Conservation (phyloP, 2,329 filamentous ascomycete genomes). For the Apiospora koreana region DNA sequence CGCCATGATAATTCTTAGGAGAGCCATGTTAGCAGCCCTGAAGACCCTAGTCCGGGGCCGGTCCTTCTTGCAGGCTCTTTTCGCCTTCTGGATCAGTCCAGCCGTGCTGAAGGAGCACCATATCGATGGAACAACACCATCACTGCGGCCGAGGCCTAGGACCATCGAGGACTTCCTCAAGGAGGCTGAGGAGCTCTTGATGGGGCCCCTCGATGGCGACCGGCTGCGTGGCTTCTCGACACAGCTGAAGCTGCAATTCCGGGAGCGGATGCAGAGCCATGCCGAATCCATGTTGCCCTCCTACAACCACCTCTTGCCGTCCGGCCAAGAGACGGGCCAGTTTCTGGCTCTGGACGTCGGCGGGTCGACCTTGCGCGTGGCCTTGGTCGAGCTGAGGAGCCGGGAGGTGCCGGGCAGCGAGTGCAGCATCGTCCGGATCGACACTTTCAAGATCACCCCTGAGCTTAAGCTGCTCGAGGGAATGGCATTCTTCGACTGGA, state of each 20-base stretch:
- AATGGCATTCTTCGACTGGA: conserved; percentile 67
- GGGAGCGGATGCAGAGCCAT: conserved; percentile 52
- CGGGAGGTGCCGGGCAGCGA: conserved; percentile 40
- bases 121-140: conserved; percentile 13
- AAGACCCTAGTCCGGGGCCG: conserved; percentile 61
- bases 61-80: conserved; percentile 57
- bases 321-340: conserved; percentile 58
- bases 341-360: conserved; percentile 69
- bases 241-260: conserved; percentile 56
- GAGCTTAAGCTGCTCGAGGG: conserved; percentile 59
- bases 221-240: conserved; percentile 48
- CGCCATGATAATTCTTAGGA: conserved; percentile 59
- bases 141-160: conserved; percentile 8
- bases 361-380: conserved; percentile 67
- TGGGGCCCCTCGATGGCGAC: conserved; percentile 48
- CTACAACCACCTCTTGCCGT: conserved; percentile 64
- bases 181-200: conserved; percentile 55
- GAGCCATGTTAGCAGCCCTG: conserved; percentile 55
- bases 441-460: conserved; percentile 57
- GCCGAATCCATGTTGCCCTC: conserved; percentile 65
- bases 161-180: conserved; percentile 54
- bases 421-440: conserved; percentile 55
- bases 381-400: conserved; percentile 60
- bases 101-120: conserved; percentile 33
- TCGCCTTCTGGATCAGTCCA: conserved; percentile 55